Conservation (phyloP, 352 stramenopile species). For the Phytophthora pisi region DNA sequence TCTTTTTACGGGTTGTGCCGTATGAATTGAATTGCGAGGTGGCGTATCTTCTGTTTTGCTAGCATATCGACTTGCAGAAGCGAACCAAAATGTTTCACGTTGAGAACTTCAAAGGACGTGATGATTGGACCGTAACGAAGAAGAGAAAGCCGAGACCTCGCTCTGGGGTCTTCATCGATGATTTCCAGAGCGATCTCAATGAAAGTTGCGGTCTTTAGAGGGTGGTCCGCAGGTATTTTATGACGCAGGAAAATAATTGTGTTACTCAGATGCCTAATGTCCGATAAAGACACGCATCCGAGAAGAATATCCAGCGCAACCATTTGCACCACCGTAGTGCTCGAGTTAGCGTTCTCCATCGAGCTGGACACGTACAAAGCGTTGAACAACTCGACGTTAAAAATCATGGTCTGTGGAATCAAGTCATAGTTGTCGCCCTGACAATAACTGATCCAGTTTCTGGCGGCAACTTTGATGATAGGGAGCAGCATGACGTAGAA, state of each 20-base stretch:
- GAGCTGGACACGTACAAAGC: constrained; percentile 42
- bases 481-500: constrained; percentile 38
- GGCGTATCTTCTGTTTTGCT: background rate
- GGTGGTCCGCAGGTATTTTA: constrained; percentile 5
- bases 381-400: constrained; percentile 58
- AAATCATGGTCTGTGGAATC: constrained; percentile 43
- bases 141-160: background rate
- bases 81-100: background rate
- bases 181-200: constrained; percentile 12
- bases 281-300: constrained; percentile 24
- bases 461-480: constrained; percentile 44
- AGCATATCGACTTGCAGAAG: background rate
- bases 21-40: background rate
- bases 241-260: background rate
- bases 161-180: constrained; percentile 2
- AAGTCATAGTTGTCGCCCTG: constrained; percentile 21
- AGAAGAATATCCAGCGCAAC: constrained; percentile 37
- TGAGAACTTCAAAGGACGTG: background rate
- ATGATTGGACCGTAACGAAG: background rate
- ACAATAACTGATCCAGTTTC: constrained; percentile 38
- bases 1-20: background rate
- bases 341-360: constrained; percentile 33
- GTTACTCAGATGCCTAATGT: constrained; percentile 9
- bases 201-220: constrained; percentile 1
- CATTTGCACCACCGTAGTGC: constrained; percentile 25